A percentile compares a stretch with the other conserved stretches of the same genome.
phyloP scores from a whole-genome alignment of 164 flowering plant species.

The Umbellularia californica region DNA sequence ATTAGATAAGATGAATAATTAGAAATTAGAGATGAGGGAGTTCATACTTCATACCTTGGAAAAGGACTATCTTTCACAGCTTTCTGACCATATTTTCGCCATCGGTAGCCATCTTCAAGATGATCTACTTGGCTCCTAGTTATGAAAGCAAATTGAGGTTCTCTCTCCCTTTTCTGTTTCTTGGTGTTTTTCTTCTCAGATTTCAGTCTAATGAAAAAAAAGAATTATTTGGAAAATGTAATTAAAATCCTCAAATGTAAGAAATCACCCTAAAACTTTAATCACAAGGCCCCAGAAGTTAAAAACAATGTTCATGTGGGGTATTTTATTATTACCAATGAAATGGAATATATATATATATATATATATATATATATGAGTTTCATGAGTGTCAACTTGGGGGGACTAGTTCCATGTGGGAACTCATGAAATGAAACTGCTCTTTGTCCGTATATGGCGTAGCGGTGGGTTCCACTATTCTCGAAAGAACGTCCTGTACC shows the following conservation, averaged over 20 bases:
- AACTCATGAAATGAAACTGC: no score
- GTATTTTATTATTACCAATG: not conserved
- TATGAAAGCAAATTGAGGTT: slow-evolving; percentile 89
- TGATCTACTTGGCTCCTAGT: slow-evolving; percentile 87
- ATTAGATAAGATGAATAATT: not conserved
- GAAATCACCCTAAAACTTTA: no score
- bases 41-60: slow-evolving; percentile 55
- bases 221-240: not conserved
- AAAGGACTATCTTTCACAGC: slow-evolving; percentile 93
- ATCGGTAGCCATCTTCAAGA: slow-evolving; percentile 84
- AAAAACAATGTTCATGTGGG: no score
- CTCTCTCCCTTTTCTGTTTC: slow-evolving; percentile 63
- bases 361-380: no score
- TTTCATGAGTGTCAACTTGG: not conserved
- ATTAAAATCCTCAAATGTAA: not conserved
- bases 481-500: no score
- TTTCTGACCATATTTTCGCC: slow-evolving; percentile 95
- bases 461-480: no score
- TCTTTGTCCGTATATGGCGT: no score
- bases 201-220: slow-evolving; percentile 38
- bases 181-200: slow-evolving; percentile 76
- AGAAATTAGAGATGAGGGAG: not conserved
- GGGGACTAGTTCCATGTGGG: no score
- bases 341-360: no score
- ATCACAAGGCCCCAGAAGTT: no score